Conservation (phyloP, 805 yeast genomes). For the Saccharomycopsis javanensis region DNA sequence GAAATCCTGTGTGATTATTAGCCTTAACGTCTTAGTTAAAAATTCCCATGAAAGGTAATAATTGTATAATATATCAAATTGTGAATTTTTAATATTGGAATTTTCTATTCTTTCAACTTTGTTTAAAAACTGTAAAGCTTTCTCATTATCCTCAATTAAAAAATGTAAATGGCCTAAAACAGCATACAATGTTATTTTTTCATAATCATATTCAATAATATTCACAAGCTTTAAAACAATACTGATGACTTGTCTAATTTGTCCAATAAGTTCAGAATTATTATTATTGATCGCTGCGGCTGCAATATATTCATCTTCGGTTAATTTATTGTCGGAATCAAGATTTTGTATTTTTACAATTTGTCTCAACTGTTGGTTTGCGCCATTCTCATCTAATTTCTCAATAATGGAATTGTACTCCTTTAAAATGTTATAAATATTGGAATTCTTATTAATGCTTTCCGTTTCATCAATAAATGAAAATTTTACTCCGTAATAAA, state of each 20-base stretch:
- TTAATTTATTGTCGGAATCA: not conserved
- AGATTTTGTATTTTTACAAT: not conserved
- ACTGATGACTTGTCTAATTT: not conserved
- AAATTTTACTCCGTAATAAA: not conserved
- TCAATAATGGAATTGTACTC: not conserved
- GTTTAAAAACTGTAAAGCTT: not conserved
- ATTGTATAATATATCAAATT: not conserved
- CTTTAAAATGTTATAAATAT: not conserved
- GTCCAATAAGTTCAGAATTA: not conserved
- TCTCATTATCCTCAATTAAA: constrained; percentile 2
- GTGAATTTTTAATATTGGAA: not conserved
- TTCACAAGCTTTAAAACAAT: not conserved
- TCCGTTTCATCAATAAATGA: not conserved
- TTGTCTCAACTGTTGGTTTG: not conserved
- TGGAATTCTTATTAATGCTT: not conserved
- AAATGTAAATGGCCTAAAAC: constrained; percentile 8
- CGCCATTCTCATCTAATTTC: not conserved
- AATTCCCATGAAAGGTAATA: not conserved
- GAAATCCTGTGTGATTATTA: not conserved
- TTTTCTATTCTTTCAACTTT: constrained; percentile 2
- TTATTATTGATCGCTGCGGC: not conserved
- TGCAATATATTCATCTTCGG: not conserved
- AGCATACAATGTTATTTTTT: not conserved
- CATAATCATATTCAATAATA: not conserved
- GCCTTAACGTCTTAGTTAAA: not conserved